Conservation (phyloP, 331 rosid genomes). For the Erythrophleum ivorense region DNA sequence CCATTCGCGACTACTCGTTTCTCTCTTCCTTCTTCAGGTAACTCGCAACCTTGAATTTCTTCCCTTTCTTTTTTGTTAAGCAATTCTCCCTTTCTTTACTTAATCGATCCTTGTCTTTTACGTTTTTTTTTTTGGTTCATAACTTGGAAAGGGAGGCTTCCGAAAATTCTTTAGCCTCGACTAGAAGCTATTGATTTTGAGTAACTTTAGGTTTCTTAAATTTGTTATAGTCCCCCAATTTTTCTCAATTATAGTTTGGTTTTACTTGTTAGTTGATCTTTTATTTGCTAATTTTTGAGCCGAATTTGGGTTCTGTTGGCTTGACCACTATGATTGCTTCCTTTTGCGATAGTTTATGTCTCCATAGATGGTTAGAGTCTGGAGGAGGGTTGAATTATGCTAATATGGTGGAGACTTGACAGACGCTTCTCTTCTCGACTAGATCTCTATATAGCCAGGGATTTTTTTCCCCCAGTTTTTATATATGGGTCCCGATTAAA, state of each 20-base stretch:
- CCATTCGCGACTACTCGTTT: background rate
- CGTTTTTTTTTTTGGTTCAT: background rate
- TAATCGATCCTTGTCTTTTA: background rate
- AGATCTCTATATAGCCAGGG: background rate
- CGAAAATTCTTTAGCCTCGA: background rate
- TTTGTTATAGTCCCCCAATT: background rate
- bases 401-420: background rate
- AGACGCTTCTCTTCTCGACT: background rate
- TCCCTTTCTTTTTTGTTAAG: background rate
- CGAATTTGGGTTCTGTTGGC: background rate
- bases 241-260: background rate
- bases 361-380: constrained; percentile 7
- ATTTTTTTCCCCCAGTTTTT: background rate
- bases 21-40: background rate
- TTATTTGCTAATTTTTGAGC: background rate
- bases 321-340: background rate
- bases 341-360: background rate
- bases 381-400: background rate
- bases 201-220: background rate
- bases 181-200: background rate
- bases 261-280: background rate
- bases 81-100: background rate
- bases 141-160: background rate
- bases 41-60: background rate
- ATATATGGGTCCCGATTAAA: background rate